Base-by-base conservation (phyloP, 2,329 filamentous ascomycete species). In the Stagonosporopsis rhizophila region DNA sequence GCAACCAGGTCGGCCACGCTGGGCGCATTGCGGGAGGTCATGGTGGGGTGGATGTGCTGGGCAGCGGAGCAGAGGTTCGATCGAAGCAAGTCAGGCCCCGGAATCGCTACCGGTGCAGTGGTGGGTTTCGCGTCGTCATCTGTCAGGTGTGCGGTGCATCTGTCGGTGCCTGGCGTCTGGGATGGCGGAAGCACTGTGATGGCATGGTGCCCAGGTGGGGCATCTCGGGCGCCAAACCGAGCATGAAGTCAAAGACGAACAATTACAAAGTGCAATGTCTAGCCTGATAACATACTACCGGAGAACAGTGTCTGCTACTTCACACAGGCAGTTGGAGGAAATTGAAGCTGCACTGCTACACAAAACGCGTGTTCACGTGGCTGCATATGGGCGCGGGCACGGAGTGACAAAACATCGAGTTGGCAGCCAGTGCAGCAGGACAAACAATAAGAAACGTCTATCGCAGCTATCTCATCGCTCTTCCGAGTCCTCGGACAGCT, bases 1-100 rank as follows among this genome's bases (percentile, higher is more conserved):
- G 84, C 81, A 11, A 88, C 85, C 58, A 98, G 89, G 71, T 96
- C 89, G 68, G 89, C 88, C 54, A 95, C 84, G 63, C 83, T 92
- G 37, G 92, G 92, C 34, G 66, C 68, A 52, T 64, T 67, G 42
- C 48, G 42, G 11, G 70, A 68, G 17, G 69, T 66, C 73, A 76
- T 46, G 46, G 54, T 34, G 52, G 59, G 20, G 38, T 42, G 51
- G 27, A 6, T 23, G 25, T 9, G 32, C 12, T 25, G 45, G 14
- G 15, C 20, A 27, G 19, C 17, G 14, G 27, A 9, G 9, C 6
- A 27, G 17, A 20, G 32, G 3, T 23, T 15, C 12, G 49, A 23
- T 15, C 15, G 20, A 27, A 8, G 2, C 30, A 6, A n/a, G 20
- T 20, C 27, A n/a, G 37, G 8, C n/a, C n/a, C 28, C 35, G 22